Conservation (phyloP, 2,329 filamentous ascomycete species). For the Aaosphaeria arxii region DNA sequence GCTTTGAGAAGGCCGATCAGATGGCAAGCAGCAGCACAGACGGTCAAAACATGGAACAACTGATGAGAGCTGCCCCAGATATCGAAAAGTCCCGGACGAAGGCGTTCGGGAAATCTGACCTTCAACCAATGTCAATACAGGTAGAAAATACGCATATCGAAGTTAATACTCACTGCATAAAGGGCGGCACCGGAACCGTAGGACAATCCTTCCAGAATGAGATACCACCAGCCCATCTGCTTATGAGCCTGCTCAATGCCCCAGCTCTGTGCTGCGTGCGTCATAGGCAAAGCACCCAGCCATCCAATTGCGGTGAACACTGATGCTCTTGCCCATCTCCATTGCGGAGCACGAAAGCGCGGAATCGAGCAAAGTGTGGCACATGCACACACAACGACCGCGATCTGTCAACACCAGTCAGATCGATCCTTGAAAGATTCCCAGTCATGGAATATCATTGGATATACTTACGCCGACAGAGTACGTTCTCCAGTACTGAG, state of each 20-base stretch:
- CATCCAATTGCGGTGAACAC: not conserved
- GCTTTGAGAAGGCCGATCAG: slow-evolving; percentile 77
- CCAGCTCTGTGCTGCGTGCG: too few relatives aligned
- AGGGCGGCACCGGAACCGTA: too few relatives aligned
- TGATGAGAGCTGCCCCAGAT: slow-evolving; percentile 88
- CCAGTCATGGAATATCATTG: too few relatives aligned
- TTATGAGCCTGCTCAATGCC: not conserved
- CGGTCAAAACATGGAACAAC: slow-evolving; percentile 83
- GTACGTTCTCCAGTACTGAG: too few relatives aligned
- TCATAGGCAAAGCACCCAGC: not conserved
- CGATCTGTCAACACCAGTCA: not conserved
- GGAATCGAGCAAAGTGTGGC: not conserved
- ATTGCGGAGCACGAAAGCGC: not conserved
- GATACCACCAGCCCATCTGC: not conserved
- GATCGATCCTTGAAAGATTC: too few relatives aligned
- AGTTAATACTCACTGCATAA: too few relatives aligned
- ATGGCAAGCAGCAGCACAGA: slow-evolving; percentile 78
- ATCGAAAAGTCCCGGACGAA: slow-evolving; percentile 72
- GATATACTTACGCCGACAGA: too few relatives aligned
- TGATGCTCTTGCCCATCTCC: not conserved
- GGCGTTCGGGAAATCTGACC: slow-evolving; percentile 61
- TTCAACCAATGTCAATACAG: not conserved
- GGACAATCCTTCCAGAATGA: too few relatives aligned
- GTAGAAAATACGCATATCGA: too few relatives aligned
- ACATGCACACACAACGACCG: not conserved